Evolutionary conservation across 345 rosid species (phyloP).

Genomic region (Eucalyptus rudis): DNA sequence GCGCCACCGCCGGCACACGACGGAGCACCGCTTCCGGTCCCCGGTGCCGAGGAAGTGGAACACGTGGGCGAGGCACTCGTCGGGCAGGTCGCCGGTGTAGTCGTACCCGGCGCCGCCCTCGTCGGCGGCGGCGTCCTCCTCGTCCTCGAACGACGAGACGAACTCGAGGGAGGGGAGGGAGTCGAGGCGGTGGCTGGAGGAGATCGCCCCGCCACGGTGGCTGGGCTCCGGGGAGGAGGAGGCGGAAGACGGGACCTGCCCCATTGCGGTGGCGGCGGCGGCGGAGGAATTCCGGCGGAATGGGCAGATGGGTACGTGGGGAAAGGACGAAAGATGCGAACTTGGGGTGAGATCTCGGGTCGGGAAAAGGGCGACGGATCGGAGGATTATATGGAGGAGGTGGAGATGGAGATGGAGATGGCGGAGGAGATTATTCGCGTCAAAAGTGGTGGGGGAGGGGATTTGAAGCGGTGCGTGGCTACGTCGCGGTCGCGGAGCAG

Average conservation of each 20-base stretch:
- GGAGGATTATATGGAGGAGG: neutral
- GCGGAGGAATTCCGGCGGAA: neutral
- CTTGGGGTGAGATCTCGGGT: neutral
- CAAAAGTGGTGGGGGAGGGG: neutral
- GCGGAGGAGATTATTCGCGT: neutral
- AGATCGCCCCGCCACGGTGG: neutral
- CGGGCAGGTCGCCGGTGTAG: slow-evolving; percentile 44
- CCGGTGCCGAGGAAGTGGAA: slow-evolving; percentile 61
- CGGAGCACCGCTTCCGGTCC: slow-evolving; percentile 68
- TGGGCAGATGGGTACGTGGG: neutral
- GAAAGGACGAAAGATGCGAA: neutral
- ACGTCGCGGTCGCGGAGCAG: neutral
- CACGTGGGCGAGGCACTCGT: slow-evolving; percentile 68
- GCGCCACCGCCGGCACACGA: slow-evolving; percentile 69
- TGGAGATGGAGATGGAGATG: neutral
- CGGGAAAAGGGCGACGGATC: neutral
- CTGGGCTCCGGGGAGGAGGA: neutral
- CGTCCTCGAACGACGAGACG: neutral
- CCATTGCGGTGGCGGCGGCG: neutral
- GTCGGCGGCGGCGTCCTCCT: neutral
- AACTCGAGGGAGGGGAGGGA: neutral
- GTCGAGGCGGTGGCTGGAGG: neutral
- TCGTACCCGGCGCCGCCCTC: neutral
- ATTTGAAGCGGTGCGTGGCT: neutral
- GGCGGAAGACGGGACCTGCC: neutral